phyloP scores from a whole-genome alignment of 345 rosid species.

The Eucalyptus marginata region DNA sequence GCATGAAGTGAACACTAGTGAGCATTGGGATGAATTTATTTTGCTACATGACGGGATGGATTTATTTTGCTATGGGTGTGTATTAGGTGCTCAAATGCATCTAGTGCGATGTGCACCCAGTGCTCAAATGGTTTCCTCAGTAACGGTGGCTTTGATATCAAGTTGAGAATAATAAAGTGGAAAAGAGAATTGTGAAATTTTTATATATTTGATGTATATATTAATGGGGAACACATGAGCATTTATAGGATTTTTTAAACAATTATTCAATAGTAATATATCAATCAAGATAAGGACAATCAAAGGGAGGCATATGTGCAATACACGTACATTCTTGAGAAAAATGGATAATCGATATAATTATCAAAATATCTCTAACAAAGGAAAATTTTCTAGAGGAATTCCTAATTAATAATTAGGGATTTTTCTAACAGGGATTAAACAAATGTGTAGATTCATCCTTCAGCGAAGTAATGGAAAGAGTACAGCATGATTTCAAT shows the following conservation, averaged over 20 bases:
- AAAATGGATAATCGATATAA: too few species aligned
- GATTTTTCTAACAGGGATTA: too few species aligned
- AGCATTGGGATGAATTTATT: background rate
- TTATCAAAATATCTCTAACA: background rate
- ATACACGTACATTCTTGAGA: background rate
- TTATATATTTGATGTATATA: too few species aligned
- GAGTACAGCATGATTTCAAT: background rate
- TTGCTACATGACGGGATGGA: too few species aligned
- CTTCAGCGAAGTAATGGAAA: background rate
- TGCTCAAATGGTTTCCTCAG: background rate
- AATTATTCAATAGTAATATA: too few species aligned
- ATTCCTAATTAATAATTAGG: background rate
- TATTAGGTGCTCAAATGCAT: background rate
- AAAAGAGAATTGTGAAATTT: too few species aligned
- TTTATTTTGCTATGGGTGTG: background rate
- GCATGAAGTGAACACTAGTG: background rate
- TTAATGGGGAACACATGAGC: background rate
- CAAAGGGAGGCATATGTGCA: background rate
- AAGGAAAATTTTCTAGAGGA: background rate
- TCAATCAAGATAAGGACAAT: background rate
- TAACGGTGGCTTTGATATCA: background rate
- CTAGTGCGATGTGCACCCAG: accelerated
- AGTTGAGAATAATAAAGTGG: background rate
- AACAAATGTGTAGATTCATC: background rate
- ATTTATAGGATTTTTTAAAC: background rate